Conservation (phyloP, 2,329 filamentous ascomycete species). For the Trichoderma lentiforme region DNA sequence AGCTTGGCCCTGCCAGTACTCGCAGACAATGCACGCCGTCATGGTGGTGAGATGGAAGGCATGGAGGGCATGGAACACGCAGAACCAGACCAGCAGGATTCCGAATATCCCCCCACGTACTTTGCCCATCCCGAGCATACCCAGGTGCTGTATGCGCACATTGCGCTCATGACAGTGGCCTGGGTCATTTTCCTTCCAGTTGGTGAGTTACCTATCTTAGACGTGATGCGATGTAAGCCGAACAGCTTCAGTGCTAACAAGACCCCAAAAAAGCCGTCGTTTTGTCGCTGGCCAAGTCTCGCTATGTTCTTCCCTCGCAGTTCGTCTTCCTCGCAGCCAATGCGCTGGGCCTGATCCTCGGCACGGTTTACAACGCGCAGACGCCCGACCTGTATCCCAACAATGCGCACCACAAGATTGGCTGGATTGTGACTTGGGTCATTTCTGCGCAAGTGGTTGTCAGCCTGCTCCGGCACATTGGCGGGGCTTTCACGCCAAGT, state of each 20-base stretch:
- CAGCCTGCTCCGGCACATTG: conserved; percentile 61
- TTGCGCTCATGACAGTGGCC: conserved; percentile 64
- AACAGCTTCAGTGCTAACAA: background rate
- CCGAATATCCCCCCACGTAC: conserved; percentile 50
- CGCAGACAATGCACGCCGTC: conserved; percentile 21
- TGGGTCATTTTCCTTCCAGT: conserved; percentile 73
- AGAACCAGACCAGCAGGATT: conserved; percentile 21
- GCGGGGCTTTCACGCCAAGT: conserved; percentile 25
- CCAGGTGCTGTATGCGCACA: conserved; percentile 64
- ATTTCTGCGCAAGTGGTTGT: conserved; percentile 67
- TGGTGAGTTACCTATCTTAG: conserved; percentile 48
- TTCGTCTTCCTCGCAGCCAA: conserved; percentile 64
- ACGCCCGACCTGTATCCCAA: conserved; percentile 84
- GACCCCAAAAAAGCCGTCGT: conserved; percentile 62
- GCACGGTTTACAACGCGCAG: conserved; percentile 70
- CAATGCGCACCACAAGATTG: conserved; percentile 84
- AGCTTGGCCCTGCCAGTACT: conserved; percentile 8
- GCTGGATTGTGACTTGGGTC: conserved; percentile 78
- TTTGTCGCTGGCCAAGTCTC: conserved; percentile 77
- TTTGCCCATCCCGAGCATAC: conserved; percentile 54
- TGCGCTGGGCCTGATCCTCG: conserved; percentile 60
- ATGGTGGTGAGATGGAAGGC: conserved; percentile 17
- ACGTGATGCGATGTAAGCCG: background rate
- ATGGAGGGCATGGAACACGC: background rate
- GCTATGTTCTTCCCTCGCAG: conserved; percentile 67